Evolutionary conservation across 371 early-diverging fungal species (phyloP).

Genomic region (Smittium culicis): DNA sequence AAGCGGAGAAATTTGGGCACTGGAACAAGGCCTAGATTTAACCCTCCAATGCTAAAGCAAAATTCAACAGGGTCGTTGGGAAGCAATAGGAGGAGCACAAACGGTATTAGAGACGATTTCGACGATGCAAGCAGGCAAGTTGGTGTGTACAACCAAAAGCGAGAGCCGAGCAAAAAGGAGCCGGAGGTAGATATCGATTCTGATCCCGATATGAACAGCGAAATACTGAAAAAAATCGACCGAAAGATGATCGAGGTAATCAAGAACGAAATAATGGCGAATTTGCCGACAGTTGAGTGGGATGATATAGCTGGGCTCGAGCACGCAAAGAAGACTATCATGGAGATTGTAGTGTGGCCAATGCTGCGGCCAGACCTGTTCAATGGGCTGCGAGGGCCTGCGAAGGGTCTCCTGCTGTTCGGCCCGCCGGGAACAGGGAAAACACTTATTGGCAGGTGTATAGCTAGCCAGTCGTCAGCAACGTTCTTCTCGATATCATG

Average conservation of each 20-base stretch:
- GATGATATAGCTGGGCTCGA: conserved; percentile 97
- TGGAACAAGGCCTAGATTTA: conserved; percentile 5
- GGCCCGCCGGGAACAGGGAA: conserved; percentile 99
- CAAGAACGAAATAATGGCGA: conserved; percentile 53
- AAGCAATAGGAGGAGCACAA: background rate
- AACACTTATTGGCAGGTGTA: conserved; percentile 92
- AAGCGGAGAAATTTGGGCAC: conserved; percentile 2
- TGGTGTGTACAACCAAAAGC: background rate
- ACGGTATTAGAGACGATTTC: background rate
- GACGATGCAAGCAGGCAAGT: conserved; percentile 6
- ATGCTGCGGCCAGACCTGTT: conserved; percentile 83
- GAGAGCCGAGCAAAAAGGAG: background rate
- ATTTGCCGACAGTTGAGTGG: conserved; percentile 80
- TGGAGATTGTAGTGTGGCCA: conserved; percentile 74
- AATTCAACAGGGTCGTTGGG: background rate
- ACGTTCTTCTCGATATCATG: conserved; percentile 93
- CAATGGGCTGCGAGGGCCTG: conserved; percentile 82
- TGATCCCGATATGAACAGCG: conserved; percentile 14
- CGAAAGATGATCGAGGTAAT: conserved; percentile 66
- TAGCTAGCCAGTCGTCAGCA: conserved; percentile 89
- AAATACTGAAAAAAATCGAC: conserved; percentile 61
- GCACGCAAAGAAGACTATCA: conserved; percentile 76
- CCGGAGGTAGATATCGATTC: conserved; percentile 28
- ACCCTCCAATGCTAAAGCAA: conserved; percentile 10
- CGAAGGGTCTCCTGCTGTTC: conserved; percentile 94